Evolutionary conservation across 345 rosid genomes (phyloP).

Genomic region (Iberis pinnata): DNA sequence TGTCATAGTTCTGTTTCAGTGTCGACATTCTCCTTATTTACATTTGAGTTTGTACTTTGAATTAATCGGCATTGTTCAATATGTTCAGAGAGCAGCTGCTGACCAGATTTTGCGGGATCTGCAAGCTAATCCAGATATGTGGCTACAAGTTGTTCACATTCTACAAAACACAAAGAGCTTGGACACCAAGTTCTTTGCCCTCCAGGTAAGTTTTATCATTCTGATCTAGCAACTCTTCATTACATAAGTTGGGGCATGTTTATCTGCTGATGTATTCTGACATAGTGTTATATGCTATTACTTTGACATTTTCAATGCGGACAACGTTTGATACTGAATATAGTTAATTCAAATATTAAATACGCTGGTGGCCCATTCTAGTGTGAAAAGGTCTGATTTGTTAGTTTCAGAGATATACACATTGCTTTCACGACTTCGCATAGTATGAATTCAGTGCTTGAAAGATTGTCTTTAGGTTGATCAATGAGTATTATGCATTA

Average conservation of each 20-base stretch:
- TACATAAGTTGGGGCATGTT: not conserved
- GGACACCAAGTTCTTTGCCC: conserved; percentile 93
- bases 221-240: not conserved
- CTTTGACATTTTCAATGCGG: not conserved
- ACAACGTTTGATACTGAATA: not conserved
- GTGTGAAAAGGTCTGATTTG: not conserved
- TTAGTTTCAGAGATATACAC: too few species aligned
- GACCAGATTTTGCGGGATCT: conserved; percentile 93
- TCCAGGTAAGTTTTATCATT: conserved; percentile 53
- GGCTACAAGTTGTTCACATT: conserved; percentile 97
- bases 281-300: not conserved
- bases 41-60: not conserved
- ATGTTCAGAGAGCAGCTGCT: conserved; percentile 80
- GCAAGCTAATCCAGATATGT: conserved; percentile 91
- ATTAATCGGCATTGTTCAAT: conserved; percentile 11
- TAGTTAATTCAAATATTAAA: not conserved
- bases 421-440: too few species aligned
- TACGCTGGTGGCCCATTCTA: too few species aligned
- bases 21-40: conserved; percentile 11
- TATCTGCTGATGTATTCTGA: conserved; percentile 9
- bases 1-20: not conserved
- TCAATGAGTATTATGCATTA: conserved; percentile 7
- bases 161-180: conserved; percentile 72
- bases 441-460: too few species aligned
- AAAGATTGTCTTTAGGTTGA: not conserved